Evolutionary conservation across 2,329 filamentous ascomycete species (phyloP), one percentile per base, ranked within the genome.

Genomic region (Fusarium illudens): DNA sequence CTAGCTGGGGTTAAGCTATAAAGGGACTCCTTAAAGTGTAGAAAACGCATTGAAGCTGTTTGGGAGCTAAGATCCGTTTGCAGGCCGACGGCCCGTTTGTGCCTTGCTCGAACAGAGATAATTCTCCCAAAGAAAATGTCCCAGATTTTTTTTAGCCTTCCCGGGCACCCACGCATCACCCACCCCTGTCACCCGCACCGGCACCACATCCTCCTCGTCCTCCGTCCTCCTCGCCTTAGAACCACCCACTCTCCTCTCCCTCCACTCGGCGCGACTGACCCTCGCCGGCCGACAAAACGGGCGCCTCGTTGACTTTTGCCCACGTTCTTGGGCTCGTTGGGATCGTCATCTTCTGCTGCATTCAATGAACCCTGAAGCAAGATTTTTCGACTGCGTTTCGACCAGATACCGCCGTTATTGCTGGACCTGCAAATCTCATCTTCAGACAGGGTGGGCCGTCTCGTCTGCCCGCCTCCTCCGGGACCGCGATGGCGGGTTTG

Each of bases 311-410:
- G 54, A 27, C 60, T 50, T 80, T 80, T 71, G 76, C 78, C 79
- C 75, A 79, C 82, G 79, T 91, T 85, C 83, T 88, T 89, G 84
- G 87, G 87, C 89, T 92, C 84, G 74, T 89, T 89, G 74, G 82
- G 81, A 80, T 88, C 88, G 80, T 77, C 78, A 39, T 50, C 58
- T 52, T 42, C 59, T 65, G 79, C 67, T 78, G 81, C 80, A 78
- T 81, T 79, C 44, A 75, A 56, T 30, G 51, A 29, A 37, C 32
- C 20, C 34, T 48, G 19, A 55, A 60, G 8, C 15, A 15, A 1
- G 6, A 8, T 17, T 36, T 25, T 59, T 12, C 20, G 12, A 9
- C 7, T 1, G 6, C 11, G 27, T 27, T 34, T 33, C 32, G 46
- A 10, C n/a, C 34, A 71, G 58, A 56, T 73, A 70, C 57, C 3